Conservation (phyloP, 2,329 filamentous ascomycete species). For the Pseudogymnoascus sp. region DNA sequence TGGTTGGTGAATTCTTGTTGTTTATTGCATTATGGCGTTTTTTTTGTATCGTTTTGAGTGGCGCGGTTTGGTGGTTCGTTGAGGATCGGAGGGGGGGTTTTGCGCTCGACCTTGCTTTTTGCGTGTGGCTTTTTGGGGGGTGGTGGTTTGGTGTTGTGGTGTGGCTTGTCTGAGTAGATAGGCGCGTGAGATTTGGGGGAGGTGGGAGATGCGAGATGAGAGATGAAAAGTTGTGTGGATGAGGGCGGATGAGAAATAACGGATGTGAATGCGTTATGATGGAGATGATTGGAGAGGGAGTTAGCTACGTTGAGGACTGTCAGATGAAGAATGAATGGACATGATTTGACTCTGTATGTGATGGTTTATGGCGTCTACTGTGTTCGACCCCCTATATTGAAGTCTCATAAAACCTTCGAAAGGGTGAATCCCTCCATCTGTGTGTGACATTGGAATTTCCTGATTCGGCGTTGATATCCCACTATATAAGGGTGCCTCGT, state of each 20-base stretch:
- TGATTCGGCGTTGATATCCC: too few relatives aligned
- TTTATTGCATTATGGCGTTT: slow-evolving; percentile 1
- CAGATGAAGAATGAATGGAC: background rate
- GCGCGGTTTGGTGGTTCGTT: background rate
- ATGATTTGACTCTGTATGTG: background rate
- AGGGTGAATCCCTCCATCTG: too few relatives aligned
- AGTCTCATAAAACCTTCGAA: too few relatives aligned
- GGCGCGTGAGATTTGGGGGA: background rate
- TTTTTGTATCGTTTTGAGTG: background rate
- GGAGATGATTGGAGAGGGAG: background rate
- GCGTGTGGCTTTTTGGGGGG: background rate
- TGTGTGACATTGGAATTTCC: too few relatives aligned
- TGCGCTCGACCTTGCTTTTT: background rate
- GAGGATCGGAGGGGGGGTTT: background rate
- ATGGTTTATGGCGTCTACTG: background rate
- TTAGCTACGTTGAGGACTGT: background rate
- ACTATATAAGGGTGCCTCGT: too few relatives aligned
- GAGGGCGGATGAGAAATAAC: background rate
- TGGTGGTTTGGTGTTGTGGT: background rate
- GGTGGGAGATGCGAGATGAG: background rate
- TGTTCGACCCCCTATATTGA: too few relatives aligned
- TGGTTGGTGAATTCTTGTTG: background rate
- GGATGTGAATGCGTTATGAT: background rate
- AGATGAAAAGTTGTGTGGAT: background rate
- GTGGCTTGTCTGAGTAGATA: background rate